Evolutionary conservation across 2,329 filamentous ascomycete species (phyloP), one percentile per base, ranked within the genome.

Genomic region (Paraphaeosphaeria minitans): DNA sequence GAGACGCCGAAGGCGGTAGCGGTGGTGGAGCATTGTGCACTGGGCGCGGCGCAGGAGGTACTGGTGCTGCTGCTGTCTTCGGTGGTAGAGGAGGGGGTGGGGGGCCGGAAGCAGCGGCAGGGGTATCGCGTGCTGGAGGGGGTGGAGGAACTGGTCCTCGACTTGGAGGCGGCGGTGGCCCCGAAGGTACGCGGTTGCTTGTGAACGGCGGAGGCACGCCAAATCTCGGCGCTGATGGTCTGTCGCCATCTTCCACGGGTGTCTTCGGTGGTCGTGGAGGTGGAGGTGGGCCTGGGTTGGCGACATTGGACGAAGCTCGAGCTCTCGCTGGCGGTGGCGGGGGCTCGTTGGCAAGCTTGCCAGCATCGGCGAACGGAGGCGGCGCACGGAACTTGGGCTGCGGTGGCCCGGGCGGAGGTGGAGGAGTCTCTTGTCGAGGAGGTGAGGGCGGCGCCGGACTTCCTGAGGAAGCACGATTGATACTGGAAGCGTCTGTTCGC

Each of bases 351-450:
- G 90, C 92, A 72, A 87, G 95, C 77, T 92, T 96, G 39, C 95
- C 95, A 58, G 95, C 95, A 75, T 97, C 93, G 56, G 92, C 87
- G 59, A 98, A 79, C 2, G 94, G 91, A 35, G 95, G 95, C 47
- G 95, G 95, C 9, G 92, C 94, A 64, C 88, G 85, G 80, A 96
- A 98, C 67, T 84, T 85, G 9, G 87, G 86, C 53, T 88, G 85
- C 22, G 87, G 85, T 10, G 84, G 83, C 0, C 70, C 72, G 27
- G 78, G 76, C 21, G 88, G 86, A 6, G 92, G 91, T 19, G 88
- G 86, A 13, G 92, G 91, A 14, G 89, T 87, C 14, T 89, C 85
- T 59, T 92, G 89, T 70, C 88, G 84, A 31, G 89, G 85, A n/a
- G 90, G 86, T 39, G 80, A 79, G 16, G 90, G 85, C 29, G 78